Evolutionary conservation across 2,329 filamentous ascomycete genomes (phyloP).

Genomic region (Hypomyces perniciosus): DNA sequence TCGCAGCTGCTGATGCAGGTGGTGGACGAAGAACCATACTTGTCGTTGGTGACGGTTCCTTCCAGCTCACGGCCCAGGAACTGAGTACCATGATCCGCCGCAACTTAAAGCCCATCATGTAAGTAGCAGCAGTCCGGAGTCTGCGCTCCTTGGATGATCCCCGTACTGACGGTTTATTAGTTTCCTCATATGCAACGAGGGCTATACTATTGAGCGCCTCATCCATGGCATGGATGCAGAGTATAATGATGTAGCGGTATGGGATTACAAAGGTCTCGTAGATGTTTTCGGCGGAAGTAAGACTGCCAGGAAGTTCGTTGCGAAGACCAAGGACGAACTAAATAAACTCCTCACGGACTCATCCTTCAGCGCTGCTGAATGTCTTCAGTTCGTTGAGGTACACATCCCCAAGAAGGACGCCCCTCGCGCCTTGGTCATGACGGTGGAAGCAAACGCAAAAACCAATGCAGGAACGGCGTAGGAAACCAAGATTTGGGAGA

Average conservation of each 20-base stretch:
- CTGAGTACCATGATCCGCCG: conserved; percentile 77
- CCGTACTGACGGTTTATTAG: conserved; percentile 27
- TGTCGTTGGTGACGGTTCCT: conserved; percentile 83
- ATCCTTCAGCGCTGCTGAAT: conserved; percentile 52
- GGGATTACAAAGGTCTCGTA: conserved; percentile 66
- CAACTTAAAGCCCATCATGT: conserved; percentile 69
- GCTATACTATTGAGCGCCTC: conserved; percentile 82
- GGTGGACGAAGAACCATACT: conserved; percentile 63
- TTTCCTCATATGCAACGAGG: conserved; percentile 82
- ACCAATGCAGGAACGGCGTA: conserved; percentile 48
- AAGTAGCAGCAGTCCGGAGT: conserved; percentile 26
- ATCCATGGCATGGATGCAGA: conserved; percentile 75
- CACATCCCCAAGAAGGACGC: conserved; percentile 77
- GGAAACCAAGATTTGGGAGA: not conserved
- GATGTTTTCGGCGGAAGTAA: conserved; percentile 61
- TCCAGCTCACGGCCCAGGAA: conserved; percentile 81
- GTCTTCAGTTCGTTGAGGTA: conserved; percentile 69
- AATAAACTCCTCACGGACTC: conserved; percentile 58
- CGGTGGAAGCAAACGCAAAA: conserved; percentile 64
- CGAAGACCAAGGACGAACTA: conserved; percentile 65
- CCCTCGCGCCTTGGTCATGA: conserved; percentile 61
- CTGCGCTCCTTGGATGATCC: conserved; percentile 10
- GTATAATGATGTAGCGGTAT: conserved; percentile 76
- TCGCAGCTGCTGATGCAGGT: conserved; percentile 63
- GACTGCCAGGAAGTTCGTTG: conserved; percentile 55